Percentiles rank a stretch among this genome's conserved stretches.
phyloP scores from a whole-genome alignment of 345 rosid species.

The Cardamine resedifolia region DNA sequence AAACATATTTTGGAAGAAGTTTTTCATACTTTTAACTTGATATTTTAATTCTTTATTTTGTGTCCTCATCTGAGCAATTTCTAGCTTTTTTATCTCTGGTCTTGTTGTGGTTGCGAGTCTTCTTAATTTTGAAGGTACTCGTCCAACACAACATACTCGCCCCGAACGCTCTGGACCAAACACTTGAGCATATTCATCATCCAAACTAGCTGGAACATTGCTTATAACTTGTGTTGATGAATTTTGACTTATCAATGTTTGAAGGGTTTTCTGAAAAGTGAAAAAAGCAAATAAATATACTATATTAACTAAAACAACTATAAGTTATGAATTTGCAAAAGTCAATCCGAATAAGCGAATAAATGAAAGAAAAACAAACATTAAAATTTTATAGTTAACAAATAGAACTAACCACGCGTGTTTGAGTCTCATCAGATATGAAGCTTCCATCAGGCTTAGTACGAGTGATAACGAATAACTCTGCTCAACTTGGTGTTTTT shows the following conservation, averaged over 20 bases:
- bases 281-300: too few species aligned
- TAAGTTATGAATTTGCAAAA: too few species aligned
- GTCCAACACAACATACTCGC: not conserved
- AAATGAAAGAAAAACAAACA: too few species aligned
- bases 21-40: too few species aligned
- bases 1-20: too few species aligned
- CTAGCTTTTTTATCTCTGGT: not conserved
- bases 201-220: not conserved
- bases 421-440: not conserved
- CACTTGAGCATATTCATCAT: conserved; percentile 20
- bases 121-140: not conserved
- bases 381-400: too few species aligned
- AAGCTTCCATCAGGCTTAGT: not conserved
- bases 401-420: too few species aligned
- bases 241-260: not conserved
- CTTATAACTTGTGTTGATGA: not conserved
- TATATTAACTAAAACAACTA: too few species aligned
- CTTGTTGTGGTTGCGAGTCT: too few species aligned
- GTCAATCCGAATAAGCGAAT: too few species aligned
- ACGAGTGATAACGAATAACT: not conserved
- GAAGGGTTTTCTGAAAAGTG: not conserved
- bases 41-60: too few species aligned
- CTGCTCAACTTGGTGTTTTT: not conserved
- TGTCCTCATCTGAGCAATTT: too few species aligned
- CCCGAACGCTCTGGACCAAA: conserved; percentile 3